These are phyloP conservation scores for Ammopiptanthus mongolicus DNA, from an alignment of 306 rosid genomes.

Conservation along the genomic window DNA sequence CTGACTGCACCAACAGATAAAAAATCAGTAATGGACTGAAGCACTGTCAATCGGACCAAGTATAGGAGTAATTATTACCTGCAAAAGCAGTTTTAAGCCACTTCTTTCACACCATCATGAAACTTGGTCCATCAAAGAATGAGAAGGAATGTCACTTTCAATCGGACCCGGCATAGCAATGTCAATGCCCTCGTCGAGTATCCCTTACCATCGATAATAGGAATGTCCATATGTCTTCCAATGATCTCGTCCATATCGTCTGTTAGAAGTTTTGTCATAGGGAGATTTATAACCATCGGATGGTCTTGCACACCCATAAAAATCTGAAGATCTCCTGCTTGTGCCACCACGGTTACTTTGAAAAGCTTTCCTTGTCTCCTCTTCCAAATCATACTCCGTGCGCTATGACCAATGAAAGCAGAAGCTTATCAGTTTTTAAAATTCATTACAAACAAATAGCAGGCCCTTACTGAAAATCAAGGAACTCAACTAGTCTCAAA, in stretches of 20 bases:
- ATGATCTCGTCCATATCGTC: conserved; percentile 36
- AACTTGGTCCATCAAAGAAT: conserved; percentile 15
- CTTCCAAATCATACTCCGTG: conserved; percentile 74
- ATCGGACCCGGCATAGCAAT: not conserved
- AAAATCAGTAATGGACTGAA: conserved; percentile 1
- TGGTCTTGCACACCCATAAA: conserved; percentile 35
- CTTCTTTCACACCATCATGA: conserved; percentile 15
- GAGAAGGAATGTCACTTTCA: conserved; percentile 11
- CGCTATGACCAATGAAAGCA: conserved; percentile 44
- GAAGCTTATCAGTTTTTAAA: conserved; percentile 6
- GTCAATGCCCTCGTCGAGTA: not conserved
- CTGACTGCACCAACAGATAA: not conserved
- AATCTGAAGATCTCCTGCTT: conserved; percentile 48
- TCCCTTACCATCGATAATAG: conserved; percentile 33
- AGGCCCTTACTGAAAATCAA: conserved; percentile 16
- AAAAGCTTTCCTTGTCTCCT: conserved; percentile 61
- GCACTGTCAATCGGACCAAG: conserved; percentile 22
- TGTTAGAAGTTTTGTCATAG: conserved; percentile 37
- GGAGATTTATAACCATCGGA: conserved; percentile 37
- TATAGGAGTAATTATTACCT: conserved; percentile 17
- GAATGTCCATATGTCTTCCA: conserved; percentile 41
- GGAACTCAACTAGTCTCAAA: conserved; percentile 3
- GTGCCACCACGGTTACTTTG: conserved; percentile 44
- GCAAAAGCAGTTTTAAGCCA: conserved; percentile 15
- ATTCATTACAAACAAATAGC: conserved; percentile 11